A percentile compares a stretch with the other conserved stretches of the same genome.
Conservation (phyloP, 2,329 filamentous ascomycete species). For the Monosporascus sp. region DNA sequence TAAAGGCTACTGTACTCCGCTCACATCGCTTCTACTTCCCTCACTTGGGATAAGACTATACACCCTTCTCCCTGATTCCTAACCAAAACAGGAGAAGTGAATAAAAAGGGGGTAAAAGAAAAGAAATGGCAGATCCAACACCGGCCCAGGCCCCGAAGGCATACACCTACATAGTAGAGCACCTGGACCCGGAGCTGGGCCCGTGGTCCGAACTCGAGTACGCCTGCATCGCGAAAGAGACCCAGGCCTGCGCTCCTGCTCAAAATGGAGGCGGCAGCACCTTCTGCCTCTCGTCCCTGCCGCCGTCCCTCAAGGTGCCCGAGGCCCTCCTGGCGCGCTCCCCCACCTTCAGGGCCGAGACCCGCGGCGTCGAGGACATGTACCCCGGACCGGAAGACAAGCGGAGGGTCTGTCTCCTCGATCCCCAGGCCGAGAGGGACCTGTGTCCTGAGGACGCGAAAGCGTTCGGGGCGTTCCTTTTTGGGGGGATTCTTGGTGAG, state of each 20-base stretch:
- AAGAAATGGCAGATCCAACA: slow-evolving; percentile 12
- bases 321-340: slow-evolving; percentile 43
- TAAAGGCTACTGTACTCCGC: too few species aligned
- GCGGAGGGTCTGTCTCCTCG: slow-evolving; percentile 77
- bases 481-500: slow-evolving; percentile 89
- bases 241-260: slow-evolving; percentile 46
- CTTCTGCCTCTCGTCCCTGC: slow-evolving; percentile 81
- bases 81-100: background rate
- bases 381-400: slow-evolving; percentile 61
- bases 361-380: slow-evolving; percentile 74
- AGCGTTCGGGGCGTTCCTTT: slow-evolving; percentile 83
- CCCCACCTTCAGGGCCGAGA: slow-evolving; percentile 65
- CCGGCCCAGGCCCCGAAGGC: slow-evolving; percentile 6
- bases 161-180: slow-evolving; percentile 90
- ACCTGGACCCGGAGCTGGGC: slow-evolving; percentile 90
- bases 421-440: slow-evolving; percentile 78
- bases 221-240: slow-evolving; percentile 77
- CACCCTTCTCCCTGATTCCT: too few species aligned
- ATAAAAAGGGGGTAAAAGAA: background rate
- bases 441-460: slow-evolving; percentile 77
- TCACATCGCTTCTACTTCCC: too few species aligned
- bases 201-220: slow-evolving; percentile 95
- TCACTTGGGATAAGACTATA: background rate
- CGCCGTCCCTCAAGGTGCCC: slow-evolving; percentile 61
- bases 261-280: slow-evolving; percentile 28